These are phyloP conservation scores for Eucalyptus curtisii DNA, from an alignment of 345 rosid species.

Conservation along the genomic window DNA sequence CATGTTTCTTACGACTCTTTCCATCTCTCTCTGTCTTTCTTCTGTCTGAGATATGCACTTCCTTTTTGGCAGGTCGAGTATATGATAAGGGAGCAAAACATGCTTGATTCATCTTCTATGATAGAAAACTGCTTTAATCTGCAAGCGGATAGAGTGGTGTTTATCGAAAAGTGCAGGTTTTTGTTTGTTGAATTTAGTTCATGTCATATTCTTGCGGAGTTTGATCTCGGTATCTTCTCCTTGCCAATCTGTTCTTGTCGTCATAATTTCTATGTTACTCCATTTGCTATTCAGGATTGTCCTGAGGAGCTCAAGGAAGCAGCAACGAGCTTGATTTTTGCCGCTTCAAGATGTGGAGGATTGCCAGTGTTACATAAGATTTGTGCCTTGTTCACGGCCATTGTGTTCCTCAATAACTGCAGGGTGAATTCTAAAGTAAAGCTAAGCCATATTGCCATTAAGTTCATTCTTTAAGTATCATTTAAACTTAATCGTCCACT, in stretches of 20 bases:
- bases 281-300: slow-evolving; percentile 12
- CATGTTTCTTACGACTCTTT: not conserved
- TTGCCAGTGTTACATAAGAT: slow-evolving; percentile 33
- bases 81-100: slow-evolving; percentile 15
- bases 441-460: not conserved
- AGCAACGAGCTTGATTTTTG: slow-evolving; percentile 36
- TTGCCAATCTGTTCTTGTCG: not conserved
- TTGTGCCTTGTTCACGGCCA: slow-evolving; percentile 9
- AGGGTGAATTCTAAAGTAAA: slow-evolving; percentile 25
- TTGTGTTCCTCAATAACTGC: slow-evolving; percentile 22
- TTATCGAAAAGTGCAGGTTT: slow-evolving; percentile 18
- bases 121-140: slow-evolving; percentile 24
- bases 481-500: not conserved
- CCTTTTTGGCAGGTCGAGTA: slow-evolving; percentile 15
- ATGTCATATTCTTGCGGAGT: not conserved
- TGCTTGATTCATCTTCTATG: slow-evolving; percentile 23
- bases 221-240: too few relatives aligned
- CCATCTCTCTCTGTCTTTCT: not conserved
- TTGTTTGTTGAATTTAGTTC: not conserved
- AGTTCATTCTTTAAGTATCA: not conserved
- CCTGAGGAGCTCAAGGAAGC: slow-evolving; percentile 41
- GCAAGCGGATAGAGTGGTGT: slow-evolving; percentile 13
- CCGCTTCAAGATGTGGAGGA: slow-evolving; percentile 34
- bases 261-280: not conserved
- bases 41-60: not conserved